A percentile compares a stretch with the other conserved stretches of the same genome.
phyloP scores from a whole-genome alignment of 139 green algal genomes.

The Coelastrella sp. region DNA sequence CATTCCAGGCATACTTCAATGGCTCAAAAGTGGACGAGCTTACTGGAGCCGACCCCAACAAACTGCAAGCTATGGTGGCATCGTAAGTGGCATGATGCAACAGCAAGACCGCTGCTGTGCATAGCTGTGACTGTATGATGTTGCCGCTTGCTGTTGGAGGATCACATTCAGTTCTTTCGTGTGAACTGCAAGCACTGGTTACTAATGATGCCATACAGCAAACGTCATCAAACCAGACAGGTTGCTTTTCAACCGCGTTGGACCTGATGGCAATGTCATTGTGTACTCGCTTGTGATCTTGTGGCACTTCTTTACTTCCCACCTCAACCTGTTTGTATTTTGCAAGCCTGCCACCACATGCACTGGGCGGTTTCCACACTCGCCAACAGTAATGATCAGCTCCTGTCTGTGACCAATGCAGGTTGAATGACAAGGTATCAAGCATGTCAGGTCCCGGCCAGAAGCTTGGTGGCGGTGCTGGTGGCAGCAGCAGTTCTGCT shows the following conservation, averaged over 20 bases:
- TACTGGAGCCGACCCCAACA: conserved; percentile 32
- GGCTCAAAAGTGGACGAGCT: conserved; percentile 39
- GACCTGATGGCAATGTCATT: too few relatives aligned
- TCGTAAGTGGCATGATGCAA: not conserved
- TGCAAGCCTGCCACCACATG: too few relatives aligned
- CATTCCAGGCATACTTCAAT: conserved; percentile 47
- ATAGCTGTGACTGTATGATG: not conserved
- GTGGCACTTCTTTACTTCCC: too few relatives aligned
- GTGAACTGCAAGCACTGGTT: too few relatives aligned
- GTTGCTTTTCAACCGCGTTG: too few relatives aligned
- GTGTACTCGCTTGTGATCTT: not conserved
- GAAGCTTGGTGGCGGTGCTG: conserved; percentile 39
- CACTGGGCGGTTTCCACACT: too few relatives aligned
- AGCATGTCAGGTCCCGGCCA: not conserved
- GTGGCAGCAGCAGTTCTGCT: not conserved
- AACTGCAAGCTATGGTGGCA: conserved; percentile 29
- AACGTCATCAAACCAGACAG: too few relatives aligned
- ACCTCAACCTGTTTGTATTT: too few relatives aligned
- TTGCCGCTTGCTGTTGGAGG: not conserved
- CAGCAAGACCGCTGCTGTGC: not conserved
- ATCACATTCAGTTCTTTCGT: too few relatives aligned
- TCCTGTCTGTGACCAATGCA: not conserved
- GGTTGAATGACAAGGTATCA: conserved; percentile 14
- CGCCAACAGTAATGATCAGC: too few relatives aligned
- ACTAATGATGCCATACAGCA: too few relatives aligned